Percentiles rank a stretch among this genome's conserved stretches.
phyloP scores from a whole-genome alignment of 2,329 filamentous ascomycete genomes.

The Fusarium oxysporum region DNA sequence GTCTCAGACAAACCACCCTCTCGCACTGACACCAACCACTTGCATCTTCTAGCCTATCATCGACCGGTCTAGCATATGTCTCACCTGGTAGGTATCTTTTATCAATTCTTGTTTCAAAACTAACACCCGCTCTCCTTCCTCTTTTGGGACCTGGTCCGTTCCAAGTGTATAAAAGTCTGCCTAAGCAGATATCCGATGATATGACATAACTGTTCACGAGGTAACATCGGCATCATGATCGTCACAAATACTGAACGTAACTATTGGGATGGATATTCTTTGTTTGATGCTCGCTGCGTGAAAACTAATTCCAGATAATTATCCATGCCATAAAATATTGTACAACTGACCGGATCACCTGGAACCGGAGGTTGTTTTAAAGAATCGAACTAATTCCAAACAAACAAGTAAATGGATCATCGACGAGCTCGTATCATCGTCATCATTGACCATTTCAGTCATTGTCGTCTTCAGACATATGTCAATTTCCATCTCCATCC shows the following conservation, averaged over 20 bases:
- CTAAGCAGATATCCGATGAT: not conserved
- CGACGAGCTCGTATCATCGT: slow-evolving; percentile 43
- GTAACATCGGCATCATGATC: slow-evolving; percentile 9
- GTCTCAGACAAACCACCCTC: slow-evolving; percentile 40
- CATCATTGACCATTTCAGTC: slow-evolving; percentile 45
- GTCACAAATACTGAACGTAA: not conserved
- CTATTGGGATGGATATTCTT: slow-evolving; percentile 21
- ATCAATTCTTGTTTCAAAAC: slow-evolving; percentile 16
- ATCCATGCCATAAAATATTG: slow-evolving; percentile 34
- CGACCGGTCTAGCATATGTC: slow-evolving; percentile 19
- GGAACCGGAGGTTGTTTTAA: slow-evolving; percentile 37
- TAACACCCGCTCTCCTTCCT: slow-evolving; percentile 18
- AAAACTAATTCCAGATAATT: slow-evolving; percentile 25
- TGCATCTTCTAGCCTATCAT: slow-evolving; percentile 10
- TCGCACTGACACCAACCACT: slow-evolving; percentile 9
- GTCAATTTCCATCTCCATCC: slow-evolving; percentile 33
- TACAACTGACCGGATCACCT: slow-evolving; percentile 42
- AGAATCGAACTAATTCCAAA: slow-evolving; percentile 39
- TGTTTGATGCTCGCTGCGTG: slow-evolving; percentile 29
- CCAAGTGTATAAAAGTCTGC: slow-evolving; percentile 16
- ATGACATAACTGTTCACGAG: slow-evolving; percentile 23
- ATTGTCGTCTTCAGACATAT: slow-evolving; percentile 38
- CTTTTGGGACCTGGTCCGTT: slow-evolving; percentile 1
- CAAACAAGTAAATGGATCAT: slow-evolving; percentile 41
- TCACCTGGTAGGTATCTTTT: slow-evolving; percentile 17